Conservation (phyloP, 192 early-diverging fungal species). For the Glomus cerebriforme region DNA sequence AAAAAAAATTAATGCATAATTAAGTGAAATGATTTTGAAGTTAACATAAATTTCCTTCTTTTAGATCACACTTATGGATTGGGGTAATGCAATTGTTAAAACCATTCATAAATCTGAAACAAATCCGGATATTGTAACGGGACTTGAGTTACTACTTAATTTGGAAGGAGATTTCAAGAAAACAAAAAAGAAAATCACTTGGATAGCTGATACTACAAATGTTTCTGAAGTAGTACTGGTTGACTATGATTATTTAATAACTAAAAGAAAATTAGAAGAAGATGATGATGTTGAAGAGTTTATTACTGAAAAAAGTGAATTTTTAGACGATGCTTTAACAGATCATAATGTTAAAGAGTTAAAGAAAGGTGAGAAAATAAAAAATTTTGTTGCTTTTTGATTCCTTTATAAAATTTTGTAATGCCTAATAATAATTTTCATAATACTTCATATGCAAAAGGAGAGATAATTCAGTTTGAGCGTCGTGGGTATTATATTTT, state of each 20-base stretch:
- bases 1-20: not conserved
- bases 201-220: constrained; percentile 74
- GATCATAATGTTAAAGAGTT: constrained; percentile 69
- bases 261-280: constrained; percentile 96
- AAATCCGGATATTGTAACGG: constrained; percentile 52
- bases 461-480: constrained; percentile 96
- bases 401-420: no score
- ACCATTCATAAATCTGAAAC: constrained; percentile 63
- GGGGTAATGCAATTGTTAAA: constrained; percentile 95
- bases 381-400: not conserved
- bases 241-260: constrained; percentile 98
- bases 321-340: constrained; percentile 63
- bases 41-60: not conserved
- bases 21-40: no score
- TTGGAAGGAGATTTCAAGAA: constrained; percentile 96
- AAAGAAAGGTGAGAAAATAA: constrained; percentile 41
- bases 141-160: constrained; percentile 73
- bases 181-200: constrained; percentile 99
- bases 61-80: constrained; percentile 95
- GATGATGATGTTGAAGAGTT: constrained; percentile 82
- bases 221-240: constrained; percentile 69
- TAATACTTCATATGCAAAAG: constrained; percentile 44
- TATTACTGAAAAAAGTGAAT: constrained; percentile 84
- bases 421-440: constrained; percentile 40
- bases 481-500: constrained; percentile 94